Evolutionary conservation across 129 eudicot genomes (phyloP).

Genomic region (Solidago caesia): DNA sequence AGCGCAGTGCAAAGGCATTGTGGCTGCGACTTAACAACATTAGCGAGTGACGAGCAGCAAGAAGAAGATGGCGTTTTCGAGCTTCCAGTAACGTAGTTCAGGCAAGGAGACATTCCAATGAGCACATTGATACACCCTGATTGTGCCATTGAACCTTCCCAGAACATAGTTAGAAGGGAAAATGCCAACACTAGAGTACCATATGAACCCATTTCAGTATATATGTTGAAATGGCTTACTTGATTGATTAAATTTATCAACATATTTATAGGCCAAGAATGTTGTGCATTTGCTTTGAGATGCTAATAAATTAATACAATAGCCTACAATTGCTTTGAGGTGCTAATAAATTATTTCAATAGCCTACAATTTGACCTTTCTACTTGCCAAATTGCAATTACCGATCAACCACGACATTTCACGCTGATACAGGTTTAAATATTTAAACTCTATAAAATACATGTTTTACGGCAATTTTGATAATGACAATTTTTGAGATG

Average conservation of each 20-base stretch:
- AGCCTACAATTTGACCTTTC: conserved; percentile 24
- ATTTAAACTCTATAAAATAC: no score
- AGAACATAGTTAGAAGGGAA: conserved; percentile 21
- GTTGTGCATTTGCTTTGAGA: conserved; percentile 5
- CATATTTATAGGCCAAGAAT: conserved; percentile 22
- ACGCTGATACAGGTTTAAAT: no score
- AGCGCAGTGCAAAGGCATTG: conserved; percentile 49
- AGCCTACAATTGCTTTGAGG: conserved; percentile 27
- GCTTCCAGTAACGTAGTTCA: conserved; percentile 46
- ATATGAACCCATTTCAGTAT: conserved; percentile 26
- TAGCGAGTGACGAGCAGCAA: conserved; percentile 46
- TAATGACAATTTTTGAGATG: no score
- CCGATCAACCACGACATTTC: no score
- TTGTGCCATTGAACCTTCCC: conserved; percentile 36
- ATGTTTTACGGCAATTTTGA: no score
- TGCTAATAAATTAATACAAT: conserved; percentile 11
- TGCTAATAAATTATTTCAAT: conserved; percentile 11
- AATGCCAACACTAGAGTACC: conserved; percentile 24
- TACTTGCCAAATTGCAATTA: no score
- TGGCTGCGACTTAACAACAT: conserved; percentile 47
- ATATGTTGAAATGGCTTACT: conserved; percentile 8
- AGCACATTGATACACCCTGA: conserved; percentile 48
- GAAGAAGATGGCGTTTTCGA: conserved; percentile 41
- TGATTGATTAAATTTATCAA: not conserved
- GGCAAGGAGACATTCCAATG: conserved; percentile 58